Conservation (phyloP, 1,139 yeast species). For the Scheffersomyces segobiensis region DNA sequence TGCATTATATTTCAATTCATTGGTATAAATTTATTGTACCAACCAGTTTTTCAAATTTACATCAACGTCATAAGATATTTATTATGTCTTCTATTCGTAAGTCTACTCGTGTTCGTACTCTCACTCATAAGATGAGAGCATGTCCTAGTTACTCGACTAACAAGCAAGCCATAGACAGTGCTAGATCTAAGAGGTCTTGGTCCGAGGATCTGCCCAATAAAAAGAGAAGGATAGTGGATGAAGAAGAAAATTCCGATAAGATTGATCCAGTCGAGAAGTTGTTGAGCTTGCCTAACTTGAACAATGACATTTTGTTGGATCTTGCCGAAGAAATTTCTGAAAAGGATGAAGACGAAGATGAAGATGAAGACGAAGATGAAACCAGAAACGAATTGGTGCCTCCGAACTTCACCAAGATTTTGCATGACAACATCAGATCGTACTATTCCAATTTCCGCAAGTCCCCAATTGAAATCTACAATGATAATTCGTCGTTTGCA, state of each 20-base stretch:
- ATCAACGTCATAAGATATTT: not conserved
- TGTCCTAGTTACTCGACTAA: constrained; percentile 10
- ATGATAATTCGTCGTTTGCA: constrained; percentile 37
- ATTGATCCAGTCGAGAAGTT: constrained; percentile 49
- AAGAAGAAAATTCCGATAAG: constrained; percentile 24
- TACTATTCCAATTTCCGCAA: constrained; percentile 30
- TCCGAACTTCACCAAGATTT: constrained; percentile 39
- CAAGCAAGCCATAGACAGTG: constrained; percentile 11
- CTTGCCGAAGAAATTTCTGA: constrained; percentile 14
- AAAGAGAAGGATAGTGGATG: constrained; percentile 1
- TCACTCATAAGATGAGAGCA: constrained; percentile 19
- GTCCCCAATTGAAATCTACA: constrained; percentile 29
- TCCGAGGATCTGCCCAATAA: constrained; percentile 1
- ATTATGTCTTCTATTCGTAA: constrained; percentile 26
- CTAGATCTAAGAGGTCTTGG: constrained; percentile 5
- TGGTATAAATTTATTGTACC: not conserved
- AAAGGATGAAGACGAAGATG: constrained; percentile 4
- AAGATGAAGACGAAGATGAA: constrained; percentile 6
- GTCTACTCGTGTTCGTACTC: constrained; percentile 31
- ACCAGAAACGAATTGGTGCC: constrained; percentile 16
- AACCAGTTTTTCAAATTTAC: not conserved
- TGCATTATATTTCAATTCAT: not conserved
- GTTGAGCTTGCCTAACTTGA: constrained; percentile 36
- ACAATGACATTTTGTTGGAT: constrained; percentile 29
- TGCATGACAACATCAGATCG: constrained; percentile 40